Conservation (phyloP, 208 protist species). For the Leishmania turanica region DNA sequence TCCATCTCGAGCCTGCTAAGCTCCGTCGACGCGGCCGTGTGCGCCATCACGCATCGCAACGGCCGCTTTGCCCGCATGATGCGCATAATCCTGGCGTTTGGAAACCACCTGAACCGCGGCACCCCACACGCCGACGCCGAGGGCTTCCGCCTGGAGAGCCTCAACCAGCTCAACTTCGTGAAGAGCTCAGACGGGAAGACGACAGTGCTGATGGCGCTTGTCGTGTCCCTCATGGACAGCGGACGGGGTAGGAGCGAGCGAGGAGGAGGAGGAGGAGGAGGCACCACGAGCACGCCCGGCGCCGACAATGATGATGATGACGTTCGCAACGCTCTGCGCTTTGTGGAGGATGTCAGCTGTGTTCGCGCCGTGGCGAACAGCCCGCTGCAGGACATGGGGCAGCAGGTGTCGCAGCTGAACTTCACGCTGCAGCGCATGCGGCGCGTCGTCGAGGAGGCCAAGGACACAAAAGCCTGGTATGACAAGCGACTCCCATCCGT, state of each 20-base stretch:
- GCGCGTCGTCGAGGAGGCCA: conserved; percentile 59
- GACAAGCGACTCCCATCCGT: conserved; percentile 37
- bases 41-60: conserved; percentile 44
- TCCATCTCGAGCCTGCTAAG: conserved; percentile 39
- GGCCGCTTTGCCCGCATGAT: conserved; percentile 62
- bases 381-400: conserved; percentile 62
- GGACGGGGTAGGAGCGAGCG: not conserved
- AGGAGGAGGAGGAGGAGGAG: too few relatives aligned
- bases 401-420: conserved; percentile 67
- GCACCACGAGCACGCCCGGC: not conserved
- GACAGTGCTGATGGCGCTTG: conserved; percentile 70
- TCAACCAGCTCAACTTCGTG: conserved; percentile 71
- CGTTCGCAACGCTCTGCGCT: conserved; percentile 37
- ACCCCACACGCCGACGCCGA: conserved; percentile 62
- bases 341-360: conserved; percentile 58
- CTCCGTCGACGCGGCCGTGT: conserved; percentile 57
- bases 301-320: not conserved
- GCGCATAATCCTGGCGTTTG: conserved; percentile 52
- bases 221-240: conserved; percentile 50
- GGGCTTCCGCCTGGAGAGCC: conserved; percentile 75
- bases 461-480: conserved; percentile 42
- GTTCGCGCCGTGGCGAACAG: conserved; percentile 36
- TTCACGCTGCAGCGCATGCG: conserved; percentile 75
- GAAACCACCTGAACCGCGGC: conserved; percentile 78
- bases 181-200: conserved; percentile 77